Conservation (phyloP, 441 rosid genomes). For the Omphalea diandra region DNA sequence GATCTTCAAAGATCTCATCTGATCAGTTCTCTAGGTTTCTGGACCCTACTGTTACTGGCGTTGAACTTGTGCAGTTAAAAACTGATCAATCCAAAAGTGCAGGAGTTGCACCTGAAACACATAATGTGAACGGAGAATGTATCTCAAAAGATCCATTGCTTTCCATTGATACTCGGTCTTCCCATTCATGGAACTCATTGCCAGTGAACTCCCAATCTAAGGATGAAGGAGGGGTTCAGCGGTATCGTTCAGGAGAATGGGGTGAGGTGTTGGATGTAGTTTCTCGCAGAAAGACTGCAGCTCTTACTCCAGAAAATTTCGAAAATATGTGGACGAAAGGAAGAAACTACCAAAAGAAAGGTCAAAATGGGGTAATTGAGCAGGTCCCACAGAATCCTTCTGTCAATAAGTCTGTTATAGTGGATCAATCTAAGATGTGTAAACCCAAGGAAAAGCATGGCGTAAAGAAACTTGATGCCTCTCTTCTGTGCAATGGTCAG, state of each 20-base stretch:
- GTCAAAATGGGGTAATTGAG: constrained; percentile 42
- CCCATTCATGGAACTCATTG: constrained; percentile 73
- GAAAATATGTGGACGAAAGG: constrained; percentile 99
- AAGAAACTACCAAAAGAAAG: constrained; percentile 71
- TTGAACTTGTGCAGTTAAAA: constrained; percentile 92
- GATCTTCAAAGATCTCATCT: constrained; percentile 55
- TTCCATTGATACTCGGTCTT: constrained; percentile 71
- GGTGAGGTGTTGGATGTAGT: constrained; percentile 75
- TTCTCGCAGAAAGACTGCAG: constrained; percentile 82
- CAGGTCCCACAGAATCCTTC: constrained; percentile 50
- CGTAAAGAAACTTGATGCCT: constrained; percentile 29
- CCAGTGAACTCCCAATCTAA: constrained; percentile 50
- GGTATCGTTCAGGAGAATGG: constrained; percentile 67
- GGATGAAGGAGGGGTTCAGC: constrained; percentile 48
- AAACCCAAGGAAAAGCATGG: constrained; percentile 37
- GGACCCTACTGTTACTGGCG: constrained; percentile 90
- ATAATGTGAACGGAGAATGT: constrained; percentile 39
- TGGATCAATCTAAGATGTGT: constrained; percentile 34
- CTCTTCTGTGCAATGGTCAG: constrained; percentile 26
- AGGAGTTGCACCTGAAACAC: constrained; percentile 35
- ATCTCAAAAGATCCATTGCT: constrained; percentile 92
- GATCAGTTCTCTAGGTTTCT: constrained; percentile 70
- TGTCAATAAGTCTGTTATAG: constrained; percentile 33
- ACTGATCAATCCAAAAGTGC: constrained; percentile 46
- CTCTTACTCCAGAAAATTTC: constrained; percentile 95